A percentile compares a stretch with the other conserved stretches of the same genome.
Conservation (phyloP, 345 rosid genomes). For the Moringa oleifera region DNA sequence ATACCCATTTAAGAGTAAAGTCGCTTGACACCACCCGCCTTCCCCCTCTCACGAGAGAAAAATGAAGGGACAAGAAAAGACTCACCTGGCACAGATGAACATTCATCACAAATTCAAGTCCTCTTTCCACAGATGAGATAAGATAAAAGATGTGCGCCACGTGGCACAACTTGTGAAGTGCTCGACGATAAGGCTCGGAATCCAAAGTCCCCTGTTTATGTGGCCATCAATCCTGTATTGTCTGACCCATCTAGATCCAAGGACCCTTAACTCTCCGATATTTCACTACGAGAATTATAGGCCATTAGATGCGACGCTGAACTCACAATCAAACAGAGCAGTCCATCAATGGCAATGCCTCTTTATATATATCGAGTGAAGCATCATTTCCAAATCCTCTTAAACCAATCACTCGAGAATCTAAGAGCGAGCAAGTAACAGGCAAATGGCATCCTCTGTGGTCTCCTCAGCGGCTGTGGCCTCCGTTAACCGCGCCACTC, state of each 20-base stretch:
- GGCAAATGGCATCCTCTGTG: constrained; percentile 31
- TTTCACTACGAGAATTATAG: not conserved
- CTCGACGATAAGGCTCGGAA: constrained; percentile 18
- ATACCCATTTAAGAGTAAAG: too few relatives aligned
- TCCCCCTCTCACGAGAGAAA: too few relatives aligned
- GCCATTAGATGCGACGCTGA: constrained; percentile 3
- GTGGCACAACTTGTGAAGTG: constrained; percentile 16
- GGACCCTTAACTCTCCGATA: not conserved
- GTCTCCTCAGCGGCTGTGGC: constrained; percentile 26
- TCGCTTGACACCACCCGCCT: too few relatives aligned
- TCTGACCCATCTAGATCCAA: constrained; percentile 7
- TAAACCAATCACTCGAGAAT: constrained; percentile 5
- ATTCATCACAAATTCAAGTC: not conserved
- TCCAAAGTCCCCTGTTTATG: constrained; percentile 8
- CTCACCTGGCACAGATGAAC: not conserved
- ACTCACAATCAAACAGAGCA: not conserved
- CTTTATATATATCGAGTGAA: not conserved
- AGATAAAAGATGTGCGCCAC: constrained; percentile 15
- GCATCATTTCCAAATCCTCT: not conserved
- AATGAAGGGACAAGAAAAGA: not conserved
- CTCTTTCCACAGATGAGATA: constrained; percentile 9
- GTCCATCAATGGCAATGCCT: not conserved
- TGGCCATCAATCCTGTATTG: constrained; percentile 3
- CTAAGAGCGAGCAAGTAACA: not conserved
- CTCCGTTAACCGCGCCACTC: constrained; percentile 19